Conservation (phyloP, 139 green algal species). For the Bryopsis sp. region DNA sequence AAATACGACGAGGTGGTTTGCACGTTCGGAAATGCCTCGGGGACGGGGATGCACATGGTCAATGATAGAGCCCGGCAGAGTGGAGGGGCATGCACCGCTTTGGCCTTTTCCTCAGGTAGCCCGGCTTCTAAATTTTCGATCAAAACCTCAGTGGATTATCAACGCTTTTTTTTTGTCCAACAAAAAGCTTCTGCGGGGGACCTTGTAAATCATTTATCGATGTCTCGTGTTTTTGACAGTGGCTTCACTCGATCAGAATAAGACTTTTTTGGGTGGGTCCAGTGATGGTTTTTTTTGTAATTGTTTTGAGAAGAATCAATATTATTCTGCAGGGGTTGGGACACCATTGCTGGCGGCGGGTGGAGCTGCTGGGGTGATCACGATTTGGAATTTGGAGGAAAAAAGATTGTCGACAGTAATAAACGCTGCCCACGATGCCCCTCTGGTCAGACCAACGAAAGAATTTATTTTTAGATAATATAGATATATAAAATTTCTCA, state of each 20-base stretch:
- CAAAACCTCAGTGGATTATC: too few species aligned
- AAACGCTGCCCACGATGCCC: slow-evolving; percentile 65
- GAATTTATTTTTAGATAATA: slow-evolving; percentile 21
- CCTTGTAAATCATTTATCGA: too few species aligned
- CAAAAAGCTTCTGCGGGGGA: too few species aligned
- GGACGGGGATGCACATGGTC: slow-evolving; percentile 29
- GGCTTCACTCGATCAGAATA: too few species aligned
- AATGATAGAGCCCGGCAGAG: background rate
- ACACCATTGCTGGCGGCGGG: slow-evolving; percentile 71
- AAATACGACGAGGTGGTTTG: slow-evolving; percentile 48
- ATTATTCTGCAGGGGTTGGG: slow-evolving; percentile 51
- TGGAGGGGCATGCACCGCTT: background rate
- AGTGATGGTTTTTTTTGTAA: too few species aligned
- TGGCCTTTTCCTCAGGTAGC: background rate
- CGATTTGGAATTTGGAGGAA: slow-evolving; percentile 87
- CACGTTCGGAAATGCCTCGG: slow-evolving; percentile 56
- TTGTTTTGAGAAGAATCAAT: too few species aligned
- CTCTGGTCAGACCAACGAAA: slow-evolving; percentile 24
- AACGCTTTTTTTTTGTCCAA: too few species aligned
- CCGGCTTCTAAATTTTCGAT: too few species aligned
- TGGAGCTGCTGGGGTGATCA: slow-evolving; percentile 60
- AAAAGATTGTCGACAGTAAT: slow-evolving; percentile 62
- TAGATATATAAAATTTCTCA: too few species aligned
- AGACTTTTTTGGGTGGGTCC: too few species aligned
- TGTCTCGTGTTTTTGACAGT: too few species aligned